These are phyloP conservation scores for Entonaema liquescens DNA, from an alignment of 495 filamentous ascomycete genomes.

Conservation along the genomic window DNA sequence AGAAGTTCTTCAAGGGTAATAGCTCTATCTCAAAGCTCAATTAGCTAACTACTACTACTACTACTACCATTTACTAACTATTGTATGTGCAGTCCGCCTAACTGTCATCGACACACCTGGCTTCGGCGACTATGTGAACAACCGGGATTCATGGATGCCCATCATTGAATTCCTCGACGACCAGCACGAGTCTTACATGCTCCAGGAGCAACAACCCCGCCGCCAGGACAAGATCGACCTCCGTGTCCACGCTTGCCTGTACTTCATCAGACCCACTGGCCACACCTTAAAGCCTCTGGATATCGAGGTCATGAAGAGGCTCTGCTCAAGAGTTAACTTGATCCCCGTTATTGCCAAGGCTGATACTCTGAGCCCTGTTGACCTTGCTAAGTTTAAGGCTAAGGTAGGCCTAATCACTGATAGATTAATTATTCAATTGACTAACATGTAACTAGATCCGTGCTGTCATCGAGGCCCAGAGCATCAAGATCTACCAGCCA, in stretches of 20 bases:
- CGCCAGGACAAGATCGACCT: constrained; percentile 98
- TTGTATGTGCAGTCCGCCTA: constrained; percentile 75
- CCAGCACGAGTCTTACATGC: constrained; percentile 99
- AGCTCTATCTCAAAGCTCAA: constrained; percentile 6
- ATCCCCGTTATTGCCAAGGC: constrained; percentile 99
- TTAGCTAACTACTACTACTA: background rate
- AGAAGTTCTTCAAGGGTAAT: constrained; percentile 99
- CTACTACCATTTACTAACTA: constrained; percentile 17
- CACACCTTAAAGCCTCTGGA: constrained; percentile 98
- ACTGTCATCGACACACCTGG: constrained; percentile 99
- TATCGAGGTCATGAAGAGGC: constrained; percentile 99
- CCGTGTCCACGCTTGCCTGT: constrained; percentile 96
- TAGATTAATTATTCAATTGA: constrained; percentile 10
- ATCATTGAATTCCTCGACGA: constrained; percentile 99
- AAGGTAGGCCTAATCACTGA: constrained; percentile 64
- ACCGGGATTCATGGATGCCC: constrained; percentile 98
- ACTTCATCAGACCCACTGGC: constrained; percentile 98
- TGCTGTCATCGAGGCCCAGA: constrained; percentile 94
- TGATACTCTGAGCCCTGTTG: constrained; percentile 91
- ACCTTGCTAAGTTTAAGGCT: constrained; percentile 91
- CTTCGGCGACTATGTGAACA: constrained; percentile 99
- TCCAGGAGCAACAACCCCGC: constrained; percentile 99
- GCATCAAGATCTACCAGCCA: constrained; percentile 98
- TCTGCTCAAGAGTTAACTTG: constrained; percentile 96
- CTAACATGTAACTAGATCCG: constrained; percentile 72